A percentile compares a stretch with the other conserved stretches of the same genome.
These are phyloP conservation scores for Xylariaceae sp. DNA, from an alignment of 2,329 filamentous ascomycete genomes.

Conservation along the genomic window DNA sequence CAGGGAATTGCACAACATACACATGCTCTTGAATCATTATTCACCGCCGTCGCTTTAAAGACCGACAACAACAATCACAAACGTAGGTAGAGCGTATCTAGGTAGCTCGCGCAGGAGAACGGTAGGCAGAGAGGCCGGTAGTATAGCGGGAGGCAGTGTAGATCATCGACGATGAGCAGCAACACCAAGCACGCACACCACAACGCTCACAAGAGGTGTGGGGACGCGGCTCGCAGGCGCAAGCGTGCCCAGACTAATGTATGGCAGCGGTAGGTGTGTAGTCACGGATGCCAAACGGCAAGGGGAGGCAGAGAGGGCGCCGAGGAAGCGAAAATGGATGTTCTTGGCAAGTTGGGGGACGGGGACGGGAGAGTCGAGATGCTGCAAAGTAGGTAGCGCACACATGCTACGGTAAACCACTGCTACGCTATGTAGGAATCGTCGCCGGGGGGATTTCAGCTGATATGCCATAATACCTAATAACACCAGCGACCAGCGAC, in stretches of 20 bases:
- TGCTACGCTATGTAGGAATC: no score
- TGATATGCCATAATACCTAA: no score
- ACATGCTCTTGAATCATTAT: constrained; percentile 34
- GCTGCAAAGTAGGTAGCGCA: no score
- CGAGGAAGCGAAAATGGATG: neutral
- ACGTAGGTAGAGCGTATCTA: neutral
- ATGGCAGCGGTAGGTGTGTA: neutral
- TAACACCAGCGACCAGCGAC: no score
- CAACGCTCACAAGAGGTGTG: neutral
- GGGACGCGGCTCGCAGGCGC: neutral
- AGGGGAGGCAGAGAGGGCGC: neutral
- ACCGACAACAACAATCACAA: constrained; percentile 24
- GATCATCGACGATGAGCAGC: neutral
- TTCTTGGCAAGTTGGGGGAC: neutral
- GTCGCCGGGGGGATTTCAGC: no score
- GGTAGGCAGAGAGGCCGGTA: neutral
- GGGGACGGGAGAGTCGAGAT: neutral
- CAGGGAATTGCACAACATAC: constrained; percentile 26
- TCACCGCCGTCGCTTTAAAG: constrained; percentile 28
- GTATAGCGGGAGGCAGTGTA: neutral
- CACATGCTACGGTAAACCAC: no score
- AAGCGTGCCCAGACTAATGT: neutral
- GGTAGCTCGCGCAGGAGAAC: neutral
- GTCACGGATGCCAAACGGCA: neutral
- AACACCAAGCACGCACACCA: neutral